These are phyloP conservation scores for Coemansia linderi DNA, from an alignment of 371 early-diverging fungal species.

Conservation along the genomic window DNA sequence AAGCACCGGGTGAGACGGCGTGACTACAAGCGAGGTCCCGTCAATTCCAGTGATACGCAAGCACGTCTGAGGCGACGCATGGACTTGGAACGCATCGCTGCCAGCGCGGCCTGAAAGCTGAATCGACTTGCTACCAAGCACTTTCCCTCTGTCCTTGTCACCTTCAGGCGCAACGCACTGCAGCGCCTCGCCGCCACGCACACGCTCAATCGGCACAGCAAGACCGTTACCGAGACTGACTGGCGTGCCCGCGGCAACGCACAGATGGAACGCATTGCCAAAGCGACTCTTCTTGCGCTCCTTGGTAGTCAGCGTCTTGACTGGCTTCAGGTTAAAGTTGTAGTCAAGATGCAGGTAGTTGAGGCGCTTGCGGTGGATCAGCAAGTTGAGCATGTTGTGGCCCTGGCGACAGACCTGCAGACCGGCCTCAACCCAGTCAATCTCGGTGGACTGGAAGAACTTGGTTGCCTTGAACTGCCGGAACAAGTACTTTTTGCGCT, in stretches of 20 bases:
- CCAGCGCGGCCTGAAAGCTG: constrained; percentile 28
- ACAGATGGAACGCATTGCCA: constrained; percentile 89
- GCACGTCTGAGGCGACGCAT: constrained; percentile 33
- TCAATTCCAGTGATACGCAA: constrained; percentile 35
- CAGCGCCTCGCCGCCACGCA: constrained; percentile 19
- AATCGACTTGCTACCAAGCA: neutral
- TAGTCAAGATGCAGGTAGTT: constrained; percentile 97
- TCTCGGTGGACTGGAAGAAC: constrained; percentile 96
- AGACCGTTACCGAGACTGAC: constrained; percentile 45
- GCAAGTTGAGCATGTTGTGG: constrained; percentile 96
- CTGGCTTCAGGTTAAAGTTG: constrained; percentile 98
- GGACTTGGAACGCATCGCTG: constrained; percentile 48
- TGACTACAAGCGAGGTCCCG: constrained; percentile 38
- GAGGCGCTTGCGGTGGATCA: constrained; percentile 96
- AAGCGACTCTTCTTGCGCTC: constrained; percentile 99
- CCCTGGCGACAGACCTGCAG: constrained; percentile 98
- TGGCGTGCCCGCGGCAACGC: constrained; percentile 63
- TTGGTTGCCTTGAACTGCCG: constrained; percentile 93
- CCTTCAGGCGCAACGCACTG: constrained; percentile 21
- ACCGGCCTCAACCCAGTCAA: constrained; percentile 99
- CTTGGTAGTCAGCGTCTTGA: constrained; percentile 98
- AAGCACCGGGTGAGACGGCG: constrained; percentile 50
- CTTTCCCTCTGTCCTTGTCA: neutral
- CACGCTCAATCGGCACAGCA: constrained; percentile 36
- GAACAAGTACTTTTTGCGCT: constrained; percentile 92